A percentile compares a stretch with the other conserved stretches of the same genome.
phyloP scores from a whole-genome alignment of 1,139 yeast species.

The Tardiomyces depauwii region DNA sequence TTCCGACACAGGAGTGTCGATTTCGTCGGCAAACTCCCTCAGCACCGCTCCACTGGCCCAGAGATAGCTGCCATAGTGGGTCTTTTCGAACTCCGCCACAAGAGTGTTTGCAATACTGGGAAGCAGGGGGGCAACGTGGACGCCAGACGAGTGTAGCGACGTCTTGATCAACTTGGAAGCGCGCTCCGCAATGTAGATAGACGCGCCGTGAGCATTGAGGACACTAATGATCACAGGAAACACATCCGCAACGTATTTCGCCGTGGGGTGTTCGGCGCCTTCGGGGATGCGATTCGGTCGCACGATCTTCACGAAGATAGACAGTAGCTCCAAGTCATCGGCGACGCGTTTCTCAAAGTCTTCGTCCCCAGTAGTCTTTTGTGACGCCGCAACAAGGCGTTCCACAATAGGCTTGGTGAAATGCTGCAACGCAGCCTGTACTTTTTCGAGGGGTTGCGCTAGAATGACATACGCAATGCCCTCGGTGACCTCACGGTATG shows the following conservation, averaged over 20 bases:
- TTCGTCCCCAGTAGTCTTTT: constrained; percentile 26
- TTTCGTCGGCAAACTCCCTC: constrained; percentile 64
- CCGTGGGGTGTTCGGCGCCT: constrained; percentile 39
- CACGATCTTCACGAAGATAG: constrained; percentile 58
- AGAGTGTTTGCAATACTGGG: constrained; percentile 54
- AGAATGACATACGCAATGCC: constrained; percentile 81
- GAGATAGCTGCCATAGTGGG: constrained; percentile 69
- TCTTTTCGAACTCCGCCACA: constrained; percentile 54
- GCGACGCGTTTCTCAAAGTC: constrained; percentile 42
- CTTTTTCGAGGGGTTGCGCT: constrained; percentile 37
- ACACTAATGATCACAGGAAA: constrained; percentile 48
- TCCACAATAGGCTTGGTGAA: constrained; percentile 60
- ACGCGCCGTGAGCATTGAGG: constrained; percentile 42
- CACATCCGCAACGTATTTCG: constrained; percentile 43
- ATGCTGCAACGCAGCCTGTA: constrained; percentile 38
- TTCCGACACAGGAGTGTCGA: constrained; percentile 32
- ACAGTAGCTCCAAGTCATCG: constrained; percentile 63
- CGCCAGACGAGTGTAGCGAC: constrained; percentile 55
- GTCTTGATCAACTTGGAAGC: constrained; percentile 56
- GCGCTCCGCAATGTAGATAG: constrained; percentile 57
- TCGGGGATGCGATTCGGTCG: constrained; percentile 7
- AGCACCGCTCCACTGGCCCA: constrained; percentile 86
- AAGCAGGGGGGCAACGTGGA: constrained; percentile 52
- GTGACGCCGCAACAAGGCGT: constrained; percentile 15
- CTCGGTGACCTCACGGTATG: constrained; percentile 72